Conservation (phyloP, 768 basidiomycete genomes). For the Trametes villosa region DNA sequence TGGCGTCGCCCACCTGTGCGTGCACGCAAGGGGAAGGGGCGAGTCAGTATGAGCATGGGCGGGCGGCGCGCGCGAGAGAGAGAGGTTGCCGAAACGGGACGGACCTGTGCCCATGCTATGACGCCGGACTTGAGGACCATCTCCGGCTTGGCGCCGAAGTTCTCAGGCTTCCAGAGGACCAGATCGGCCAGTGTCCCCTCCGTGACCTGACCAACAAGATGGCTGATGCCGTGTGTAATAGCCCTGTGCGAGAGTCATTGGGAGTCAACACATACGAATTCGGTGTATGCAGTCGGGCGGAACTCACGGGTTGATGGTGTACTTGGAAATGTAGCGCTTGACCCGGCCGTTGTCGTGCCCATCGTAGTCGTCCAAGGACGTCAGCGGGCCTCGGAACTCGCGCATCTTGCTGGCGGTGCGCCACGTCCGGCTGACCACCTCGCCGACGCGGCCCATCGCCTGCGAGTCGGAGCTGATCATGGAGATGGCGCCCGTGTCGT, state of each 20-base stretch:
- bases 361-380: constrained; percentile 66
- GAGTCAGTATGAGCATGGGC: constrained; percentile 5
- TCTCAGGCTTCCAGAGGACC: constrained; percentile 93
- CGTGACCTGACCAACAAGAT: constrained; percentile 83
- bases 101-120: constrained; percentile 86
- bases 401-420: constrained; percentile 96
- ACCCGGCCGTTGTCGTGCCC: constrained; percentile 86
- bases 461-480: constrained; percentile 98
- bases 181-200: constrained; percentile 89
- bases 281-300: neutral
- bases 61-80: too few relatives aligned
- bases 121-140: constrained; percentile 96
- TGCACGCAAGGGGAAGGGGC: constrained; percentile 1
- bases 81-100: constrained; percentile 25
- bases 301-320: constrained; percentile 95
- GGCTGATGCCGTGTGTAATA: constrained; percentile 90
- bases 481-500: constrained; percentile 91
- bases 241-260: constrained; percentile 55
- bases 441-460: constrained; percentile 98
- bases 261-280: neutral
- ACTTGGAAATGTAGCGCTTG: constrained; percentile 94
- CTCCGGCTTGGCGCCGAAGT: constrained; percentile 91
- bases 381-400: constrained; percentile 74
- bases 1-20: constrained; percentile 91
- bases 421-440: constrained; percentile 93